These are phyloP conservation scores for Aspergillus floridensis DNA, from an alignment of 2,329 filamentous ascomycete genomes.

Conservation along the genomic window DNA sequence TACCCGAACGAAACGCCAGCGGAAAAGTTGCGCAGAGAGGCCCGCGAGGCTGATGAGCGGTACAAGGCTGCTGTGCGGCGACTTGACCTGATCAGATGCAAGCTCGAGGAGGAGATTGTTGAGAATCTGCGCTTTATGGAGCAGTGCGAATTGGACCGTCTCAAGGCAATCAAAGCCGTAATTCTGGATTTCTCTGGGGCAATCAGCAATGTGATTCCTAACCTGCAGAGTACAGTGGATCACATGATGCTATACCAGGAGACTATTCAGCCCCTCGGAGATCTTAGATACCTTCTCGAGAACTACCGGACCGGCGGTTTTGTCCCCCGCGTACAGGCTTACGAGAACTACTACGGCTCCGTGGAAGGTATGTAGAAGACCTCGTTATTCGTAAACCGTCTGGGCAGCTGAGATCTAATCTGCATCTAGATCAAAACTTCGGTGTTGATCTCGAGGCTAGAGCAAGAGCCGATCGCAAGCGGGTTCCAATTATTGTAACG, in stretches of 20 bases:
- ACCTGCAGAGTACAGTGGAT: slow-evolving; percentile 90
- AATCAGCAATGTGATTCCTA: slow-evolving; percentile 96
- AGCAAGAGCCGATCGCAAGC: slow-evolving; percentile 89
- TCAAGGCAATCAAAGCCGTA: slow-evolving; percentile 98
- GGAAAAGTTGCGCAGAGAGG: slow-evolving; percentile 83
- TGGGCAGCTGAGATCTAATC: slow-evolving; percentile 12
- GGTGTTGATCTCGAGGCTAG: slow-evolving; percentile 96
- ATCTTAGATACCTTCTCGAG: slow-evolving; percentile 89
- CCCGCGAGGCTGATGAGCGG: slow-evolving; percentile 83
- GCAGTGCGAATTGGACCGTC: slow-evolving; percentile 89
- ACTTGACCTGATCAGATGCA: slow-evolving; percentile 86
- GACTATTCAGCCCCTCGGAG: slow-evolving; percentile 88
- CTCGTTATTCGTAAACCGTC: neutral
- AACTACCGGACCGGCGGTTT: slow-evolving; percentile 96
- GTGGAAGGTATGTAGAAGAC: slow-evolving; percentile 62
- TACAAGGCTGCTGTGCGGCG: slow-evolving; percentile 86
- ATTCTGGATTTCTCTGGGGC: slow-evolving; percentile 96
- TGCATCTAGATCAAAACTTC: slow-evolving; percentile 77
- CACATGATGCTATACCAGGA: slow-evolving; percentile 99
- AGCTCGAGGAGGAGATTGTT: slow-evolving; percentile 92
- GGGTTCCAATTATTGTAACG: slow-evolving; percentile 88
- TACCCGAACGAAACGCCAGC: slow-evolving; percentile 91
- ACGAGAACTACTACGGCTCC: slow-evolving; percentile 99
- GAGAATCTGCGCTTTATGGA: slow-evolving; percentile 94
- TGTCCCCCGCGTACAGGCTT: slow-evolving; percentile 82